Base-by-base conservation (phyloP, 176 grass and related monocot genomes). In the Oryza brachyantha region DNA sequence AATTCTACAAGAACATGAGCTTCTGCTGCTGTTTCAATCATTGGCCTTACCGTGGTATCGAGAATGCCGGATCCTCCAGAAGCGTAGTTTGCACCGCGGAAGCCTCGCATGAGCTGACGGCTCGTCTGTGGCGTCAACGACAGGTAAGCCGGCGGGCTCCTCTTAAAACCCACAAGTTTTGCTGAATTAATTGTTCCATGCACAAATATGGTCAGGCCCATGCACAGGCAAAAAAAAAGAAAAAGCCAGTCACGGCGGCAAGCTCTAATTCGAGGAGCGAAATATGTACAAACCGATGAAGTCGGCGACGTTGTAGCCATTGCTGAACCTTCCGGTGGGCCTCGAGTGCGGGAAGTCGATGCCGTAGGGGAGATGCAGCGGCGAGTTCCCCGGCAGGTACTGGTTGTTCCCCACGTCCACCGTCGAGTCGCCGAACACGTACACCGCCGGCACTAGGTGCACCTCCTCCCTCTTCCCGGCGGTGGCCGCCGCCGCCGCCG, bases 291-390 rank as follows among this genome's bases (percentile, higher is more conserved):
- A 46, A 81, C 86, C 77, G 25, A 93, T 37, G 64, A 74, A 87
- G 59, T 93, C 84, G 19, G 84, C 77, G 74, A 79, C 63, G 67
- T 93, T 93, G 76, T 93, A 90, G 12, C 87, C 91, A 34, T 93
- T 87, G 87, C 91, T 93, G 91, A 85, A 90, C 68, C 91, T 64
- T 7, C 90, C 90, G 14, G 86, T 90, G 35, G 91, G 29, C 22
- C 34, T 66, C 2, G 71, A 84, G 12, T 58, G 42, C 34, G 76
- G 76, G 76, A 87, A 87, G 45, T 90, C 91, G 67, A 93, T 46
- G 57, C 91, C 87, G 61, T 93, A 87, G 55, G 83, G 87, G n/a
- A 89, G 79, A 66, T 79, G 57, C 52, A 37, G 80, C 81, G 36
- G 46, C 7, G 38, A 22, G 17, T 72, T 76, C 65, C 48, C 85